phyloP scores from a whole-genome alignment of 257 asterid species.

The Buddleja alternifolia region DNA sequence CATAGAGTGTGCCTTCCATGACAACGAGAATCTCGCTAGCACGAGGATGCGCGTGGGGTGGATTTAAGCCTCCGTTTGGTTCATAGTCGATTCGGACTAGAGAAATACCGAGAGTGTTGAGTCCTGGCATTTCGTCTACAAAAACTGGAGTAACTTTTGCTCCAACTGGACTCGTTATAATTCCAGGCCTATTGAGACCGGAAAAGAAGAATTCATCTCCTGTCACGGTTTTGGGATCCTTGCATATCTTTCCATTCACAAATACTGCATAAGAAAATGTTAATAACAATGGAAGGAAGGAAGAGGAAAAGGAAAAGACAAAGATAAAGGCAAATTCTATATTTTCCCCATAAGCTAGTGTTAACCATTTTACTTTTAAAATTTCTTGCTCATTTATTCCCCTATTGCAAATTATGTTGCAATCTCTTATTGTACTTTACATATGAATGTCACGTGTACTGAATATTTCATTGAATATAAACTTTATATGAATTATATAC shows the following conservation, averaged over 20 bases:
- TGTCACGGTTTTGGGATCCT: background rate
- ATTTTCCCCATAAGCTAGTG: too few species aligned
- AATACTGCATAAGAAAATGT: constrained; percentile 5
- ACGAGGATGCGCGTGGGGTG: constrained; percentile 35
- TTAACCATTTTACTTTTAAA: too few species aligned
- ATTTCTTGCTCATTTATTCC: too few species aligned
- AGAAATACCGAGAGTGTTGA: constrained; percentile 34
- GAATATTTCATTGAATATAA: too few species aligned
- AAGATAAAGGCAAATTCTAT: too few species aligned
- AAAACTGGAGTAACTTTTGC: background rate
- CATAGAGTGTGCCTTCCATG: constrained; percentile 23
- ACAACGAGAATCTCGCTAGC: constrained; percentile 14
- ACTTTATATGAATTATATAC: too few species aligned
- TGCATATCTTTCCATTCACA: constrained; percentile 17
- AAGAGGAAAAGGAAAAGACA: too few species aligned
- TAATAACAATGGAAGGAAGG: too few species aligned
- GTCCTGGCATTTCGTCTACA: constrained; percentile 22
- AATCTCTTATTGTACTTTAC: too few species aligned
- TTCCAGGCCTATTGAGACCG: background rate
- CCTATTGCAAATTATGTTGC: too few species aligned
- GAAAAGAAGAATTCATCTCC: background rate
- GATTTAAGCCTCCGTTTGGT: constrained; percentile 19
- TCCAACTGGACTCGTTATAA: constrained; percentile 4
- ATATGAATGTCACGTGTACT: too few species aligned
- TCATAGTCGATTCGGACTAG: constrained; percentile 25